Base-by-base conservation (phyloP, 495 filamentous ascomycete species). In the Emericellopsis terricola region DNA sequence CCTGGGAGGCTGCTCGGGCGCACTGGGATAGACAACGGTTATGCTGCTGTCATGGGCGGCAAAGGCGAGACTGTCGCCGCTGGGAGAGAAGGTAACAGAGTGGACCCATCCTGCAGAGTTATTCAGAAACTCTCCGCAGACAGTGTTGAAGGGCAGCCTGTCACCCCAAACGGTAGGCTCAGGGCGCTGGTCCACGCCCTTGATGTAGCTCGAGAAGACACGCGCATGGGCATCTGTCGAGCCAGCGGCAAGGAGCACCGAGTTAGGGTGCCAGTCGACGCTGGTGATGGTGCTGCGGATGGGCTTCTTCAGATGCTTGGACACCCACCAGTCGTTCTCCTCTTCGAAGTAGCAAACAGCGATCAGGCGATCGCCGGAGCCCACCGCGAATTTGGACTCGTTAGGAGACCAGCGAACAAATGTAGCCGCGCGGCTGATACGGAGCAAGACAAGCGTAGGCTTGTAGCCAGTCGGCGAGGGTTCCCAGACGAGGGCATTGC, bases 301-400 rank as follows among this genome's bases (percentile, higher is more conserved):
- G 4, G 91, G 89, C 64, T 94, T 96, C 69, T 94, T 94, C 38
- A 97, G 55, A 55, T 97, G 89, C 64, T 96, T 97, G 23, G 85
- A 94, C 5, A 96, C 87, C 89, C 89, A 97, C 91, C 91, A 96
- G 60, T 96, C 83, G 51, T 96, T 94, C 56, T 96, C 91, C 48
- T 89, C 78, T 47, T 97, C 89, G 43, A 96, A 97, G 62, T 94
- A 94, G 64, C 89, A 97, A 44, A 94, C 72, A n/a, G 89, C 81
- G 46, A 97, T 93, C 36, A 91, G 76, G 36, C 91, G 72, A 40
- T 92, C 89, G 39, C 89, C 89, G 23, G 86, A 94, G 37, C 89
- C 91, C 15, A 94, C 89, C 28, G 89, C 89, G 51, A 97, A 96
- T 52, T 96, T 97, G 50, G 76, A 76, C 60, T 96, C 89, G 20